Base-by-base conservation (phyloP, 176 grass and related monocot species). In the Chloris gayana region DNA sequence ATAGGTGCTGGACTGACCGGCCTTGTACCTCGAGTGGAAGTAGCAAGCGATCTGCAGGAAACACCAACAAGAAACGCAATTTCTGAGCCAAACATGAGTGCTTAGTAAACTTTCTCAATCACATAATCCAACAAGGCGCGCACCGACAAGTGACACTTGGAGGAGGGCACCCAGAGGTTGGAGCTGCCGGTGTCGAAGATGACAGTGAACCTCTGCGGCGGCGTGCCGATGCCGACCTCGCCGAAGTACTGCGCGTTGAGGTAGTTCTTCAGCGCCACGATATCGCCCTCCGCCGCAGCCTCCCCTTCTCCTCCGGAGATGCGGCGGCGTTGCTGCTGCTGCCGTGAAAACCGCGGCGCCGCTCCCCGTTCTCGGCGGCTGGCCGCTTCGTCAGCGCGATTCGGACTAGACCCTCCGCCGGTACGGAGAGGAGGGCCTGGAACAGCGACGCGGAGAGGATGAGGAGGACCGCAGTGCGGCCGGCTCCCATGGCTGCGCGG, bases 151-250 rank as follows among this genome's bases (percentile, higher is more conserved):
- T 84, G 81, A 62, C 94, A 97, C 84, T 97, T 97, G 79, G 91
- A 88, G 79, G 94, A 97, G 42, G 94, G 89, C 76, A 97, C 88
- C 94, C 94, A 97, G 77, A 93, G 82, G 82, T 97, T 89, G 68
- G 94, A 97, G 84, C 94, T 97, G 35, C 94, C 94, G 2, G 91
- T 93, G 66, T 97, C 89, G 77, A 97, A 97, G 77, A 97, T 93
- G 74, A 97, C 89, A 9, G 91, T 97, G 78, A 97, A 97, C 50
- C 54, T 91, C 94, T 93, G 94, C 42, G 82, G 70, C 21, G 94
- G 94, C 22, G 89, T 88, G 39, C 94, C 94, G 54, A 93, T 72
- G 38, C 79, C 87, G 61, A 97, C 61, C 78, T 97, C 89, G 18
- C 94, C 94, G 60, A 81, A 91, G 85, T 97, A 97, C 87, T 97